phyloP scores from a whole-genome alignment of 148 eudicot genomes.

The Camellia japonica region DNA sequence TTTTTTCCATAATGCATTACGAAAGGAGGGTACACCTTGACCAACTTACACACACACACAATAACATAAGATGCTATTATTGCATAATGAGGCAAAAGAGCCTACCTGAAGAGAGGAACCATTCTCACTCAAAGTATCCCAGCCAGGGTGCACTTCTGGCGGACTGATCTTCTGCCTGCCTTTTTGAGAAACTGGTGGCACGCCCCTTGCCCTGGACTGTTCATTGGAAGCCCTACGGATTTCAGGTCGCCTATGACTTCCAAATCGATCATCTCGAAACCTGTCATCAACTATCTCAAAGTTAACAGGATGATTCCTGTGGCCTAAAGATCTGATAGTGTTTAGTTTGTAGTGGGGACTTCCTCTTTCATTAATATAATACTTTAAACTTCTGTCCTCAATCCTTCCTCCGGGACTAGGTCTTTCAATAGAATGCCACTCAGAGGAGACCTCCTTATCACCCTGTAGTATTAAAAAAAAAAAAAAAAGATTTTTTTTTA shows the following conservation, averaged over 20 bases:
- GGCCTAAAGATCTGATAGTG: slow-evolving; percentile 26
- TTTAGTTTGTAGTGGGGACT: slow-evolving; percentile 36
- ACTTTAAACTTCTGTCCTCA: slow-evolving; percentile 31
- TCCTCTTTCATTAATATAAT: slow-evolving; percentile 30
- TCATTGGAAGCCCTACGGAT: slow-evolving; percentile 39
- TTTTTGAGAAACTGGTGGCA: slow-evolving; percentile 35
- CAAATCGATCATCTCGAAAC: slow-evolving; percentile 44
- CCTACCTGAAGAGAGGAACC: slow-evolving; percentile 35
- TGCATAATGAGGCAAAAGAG: background rate
- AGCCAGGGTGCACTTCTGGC: slow-evolving; percentile 35
- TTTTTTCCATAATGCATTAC: too few species aligned
- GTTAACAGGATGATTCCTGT: slow-evolving; percentile 32
- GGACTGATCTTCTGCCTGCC: slow-evolving; percentile 16
- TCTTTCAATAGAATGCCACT: slow-evolving; percentile 23
- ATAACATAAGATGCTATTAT: background rate
- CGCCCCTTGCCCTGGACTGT: slow-evolving; percentile 36
- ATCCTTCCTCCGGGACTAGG: slow-evolving; percentile 23
- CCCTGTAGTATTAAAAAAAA: background rate
- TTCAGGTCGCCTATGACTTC: slow-evolving; percentile 43
- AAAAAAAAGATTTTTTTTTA: background rate
- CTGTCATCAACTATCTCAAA: slow-evolving; percentile 54
- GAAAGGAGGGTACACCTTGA: background rate
- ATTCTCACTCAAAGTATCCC: slow-evolving; percentile 54
- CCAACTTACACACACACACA: background rate
- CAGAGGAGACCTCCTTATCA: background rate